These are phyloP conservation scores for Linanthus parryae DNA, from an alignment of 148 eudicot genomes.

Conservation along the genomic window DNA sequence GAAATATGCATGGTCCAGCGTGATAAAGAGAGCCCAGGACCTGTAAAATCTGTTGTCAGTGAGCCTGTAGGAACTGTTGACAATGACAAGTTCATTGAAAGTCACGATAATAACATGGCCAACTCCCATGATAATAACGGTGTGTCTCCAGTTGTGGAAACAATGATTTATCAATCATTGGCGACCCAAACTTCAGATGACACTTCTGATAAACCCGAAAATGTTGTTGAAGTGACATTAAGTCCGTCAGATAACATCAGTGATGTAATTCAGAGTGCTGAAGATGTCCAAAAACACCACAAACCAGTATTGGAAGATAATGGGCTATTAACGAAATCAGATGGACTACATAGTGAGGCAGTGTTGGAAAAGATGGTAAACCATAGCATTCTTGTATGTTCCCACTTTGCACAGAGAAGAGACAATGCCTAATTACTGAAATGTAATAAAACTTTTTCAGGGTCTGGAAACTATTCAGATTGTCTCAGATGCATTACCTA, in stretches of 20 bases:
- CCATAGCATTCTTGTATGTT: too few relatives aligned
- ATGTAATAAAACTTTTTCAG: constrained; percentile 30
- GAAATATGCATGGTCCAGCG: constrained; percentile 27
- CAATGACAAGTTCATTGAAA: constrained; percentile 22
- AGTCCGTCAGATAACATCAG: constrained; percentile 24
- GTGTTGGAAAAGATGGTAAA: constrained; percentile 57
- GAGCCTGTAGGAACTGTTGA: constrained; percentile 30
- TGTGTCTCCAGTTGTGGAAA: constrained; percentile 21
- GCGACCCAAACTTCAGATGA: constrained; percentile 26
- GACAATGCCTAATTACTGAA: constrained; percentile 6
- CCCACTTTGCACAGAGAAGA: too few relatives aligned
- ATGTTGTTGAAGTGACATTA: constrained; percentile 22
- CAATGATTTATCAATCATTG: constrained; percentile 21
- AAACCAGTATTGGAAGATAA: constrained; percentile 33
- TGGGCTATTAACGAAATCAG: constrained; percentile 30
- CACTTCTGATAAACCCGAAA: constrained; percentile 18
- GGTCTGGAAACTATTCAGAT: constrained; percentile 89
- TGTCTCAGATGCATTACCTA: constrained; percentile 89
- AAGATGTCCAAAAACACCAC: constrained; percentile 21
- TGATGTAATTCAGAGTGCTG: constrained; percentile 24
- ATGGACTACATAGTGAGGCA: constrained; percentile 28
- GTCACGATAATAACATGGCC: too few relatives aligned
- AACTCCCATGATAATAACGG: constrained; percentile 22
- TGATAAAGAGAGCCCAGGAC: constrained; percentile 42
- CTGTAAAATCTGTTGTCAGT: constrained; percentile 15